Base-by-base conservation (phyloP, 768 basidiomycete genomes). In the Austroboletus eburneus region DNA sequence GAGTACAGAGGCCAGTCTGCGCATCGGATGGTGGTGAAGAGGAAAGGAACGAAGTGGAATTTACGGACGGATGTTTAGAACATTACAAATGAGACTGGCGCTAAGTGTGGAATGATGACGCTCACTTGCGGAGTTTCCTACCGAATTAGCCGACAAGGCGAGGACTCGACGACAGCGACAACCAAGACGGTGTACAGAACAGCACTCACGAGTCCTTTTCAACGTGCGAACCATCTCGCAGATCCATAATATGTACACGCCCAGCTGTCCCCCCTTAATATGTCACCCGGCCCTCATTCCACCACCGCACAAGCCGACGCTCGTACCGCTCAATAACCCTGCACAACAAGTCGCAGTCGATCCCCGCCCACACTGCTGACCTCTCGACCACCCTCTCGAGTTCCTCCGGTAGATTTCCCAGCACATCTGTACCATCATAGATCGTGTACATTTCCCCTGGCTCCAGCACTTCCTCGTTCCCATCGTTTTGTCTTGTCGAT, bases 301-400 rank as follows among this genome's bases (percentile, higher is more conserved):
- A 73, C 77, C 80, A 78, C 44, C 73, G 67, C 52, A 68, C 56
- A 29, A 91, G 50, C 41, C 87, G 69, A 50, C 79, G 69, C 66
- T 93, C 91, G 45, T 80, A 82, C 42, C 68, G 64, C 62, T 85
- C 84, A 23, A 90, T 71, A 14, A 86, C 72, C 9, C 61, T 65
- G 3, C 71, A 64, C 36, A 94, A 35, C 49, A 78, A 74, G 42
- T 77, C 75, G 18, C 63, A 66, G 1, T 66, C 64, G 5, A 85
- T 75, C 1, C 87, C 85, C 1, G 74, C 64, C 71, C 83, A 80
- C 34, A 59, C 45, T 6, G 77, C 78, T 0, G 72, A 83, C 17
- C 74, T 72, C 18, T 61, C 60, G 1, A 90, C 46, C 9, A 92
- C 72, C 33, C 62, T 42, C 25, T 69, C 70, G 50, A 78, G 78